Percentiles rank a stretch among this genome's conserved stretches.
These are phyloP conservation scores for Sporothrix humicola DNA, from an alignment of 2,329 filamentous ascomycete genomes.

Conservation along the genomic window DNA sequence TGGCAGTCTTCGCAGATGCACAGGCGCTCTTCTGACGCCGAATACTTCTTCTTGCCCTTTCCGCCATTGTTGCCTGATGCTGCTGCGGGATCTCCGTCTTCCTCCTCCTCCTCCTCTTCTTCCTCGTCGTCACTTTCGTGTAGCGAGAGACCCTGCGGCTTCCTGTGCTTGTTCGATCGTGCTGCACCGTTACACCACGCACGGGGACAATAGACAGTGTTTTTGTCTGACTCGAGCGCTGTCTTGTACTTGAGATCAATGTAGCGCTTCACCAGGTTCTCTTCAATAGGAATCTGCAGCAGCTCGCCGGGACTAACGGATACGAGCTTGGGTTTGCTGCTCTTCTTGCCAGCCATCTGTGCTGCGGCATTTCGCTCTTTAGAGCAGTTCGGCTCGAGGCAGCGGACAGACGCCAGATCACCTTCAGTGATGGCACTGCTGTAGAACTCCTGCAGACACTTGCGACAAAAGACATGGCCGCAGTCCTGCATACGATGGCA, in stretches of 20 bases:
- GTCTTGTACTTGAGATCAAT: conserved; percentile 91
- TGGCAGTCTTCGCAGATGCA: conserved; percentile 86
- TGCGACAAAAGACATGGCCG: conserved; percentile 86
- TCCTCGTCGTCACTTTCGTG: conserved; percentile 59
- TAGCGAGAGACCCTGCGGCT: conserved; percentile 70
- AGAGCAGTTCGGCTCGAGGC: conserved; percentile 78
- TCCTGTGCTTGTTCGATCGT: conserved; percentile 73
- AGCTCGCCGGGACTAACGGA: conserved; percentile 83
- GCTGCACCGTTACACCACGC: conserved; percentile 92
- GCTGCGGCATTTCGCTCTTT: conserved; percentile 57
- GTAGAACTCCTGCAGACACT: conserved; percentile 91
- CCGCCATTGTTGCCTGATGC: neutral
- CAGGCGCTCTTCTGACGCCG: conserved; percentile 65
- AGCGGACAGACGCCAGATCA: conserved; percentile 78
- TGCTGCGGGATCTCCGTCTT: conserved; percentile 37
- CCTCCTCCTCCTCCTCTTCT: conserved; percentile 49
- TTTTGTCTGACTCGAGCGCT: conserved; percentile 87
- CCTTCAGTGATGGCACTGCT: conserved; percentile 86
- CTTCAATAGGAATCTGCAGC: conserved; percentile 72
- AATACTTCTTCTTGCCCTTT: conserved; percentile 37
- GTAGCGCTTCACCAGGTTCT: conserved; percentile 80
- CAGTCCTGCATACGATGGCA: conserved; percentile 86
- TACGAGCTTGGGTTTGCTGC: conserved; percentile 64
- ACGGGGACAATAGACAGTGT: conserved; percentile 89
- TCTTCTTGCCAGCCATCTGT: conserved; percentile 50